These are phyloP conservation scores for Diplogelasinospora grovesii DNA, from an alignment of 495 filamentous ascomycete species.

Conservation along the genomic window DNA sequence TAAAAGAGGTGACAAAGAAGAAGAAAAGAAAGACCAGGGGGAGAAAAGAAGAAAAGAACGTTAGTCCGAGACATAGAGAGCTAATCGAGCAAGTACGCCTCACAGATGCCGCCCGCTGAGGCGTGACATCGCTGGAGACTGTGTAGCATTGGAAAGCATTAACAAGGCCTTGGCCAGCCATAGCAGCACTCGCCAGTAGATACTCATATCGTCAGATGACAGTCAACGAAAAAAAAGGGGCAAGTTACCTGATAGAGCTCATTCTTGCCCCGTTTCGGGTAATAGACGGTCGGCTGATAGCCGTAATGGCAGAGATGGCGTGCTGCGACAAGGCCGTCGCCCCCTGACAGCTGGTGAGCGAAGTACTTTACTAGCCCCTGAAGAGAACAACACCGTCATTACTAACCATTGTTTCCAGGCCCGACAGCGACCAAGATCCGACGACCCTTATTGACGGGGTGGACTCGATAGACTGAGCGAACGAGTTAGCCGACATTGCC, in stretches of 20 bases:
- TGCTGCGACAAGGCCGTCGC: constrained; percentile 91
- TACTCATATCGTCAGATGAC: background rate
- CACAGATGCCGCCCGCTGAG: too few species aligned
- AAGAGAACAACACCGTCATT: constrained; percentile 6
- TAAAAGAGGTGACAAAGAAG: too few species aligned
- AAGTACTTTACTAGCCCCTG: constrained; percentile 11
- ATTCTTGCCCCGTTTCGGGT: constrained; percentile 84
- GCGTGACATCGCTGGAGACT: too few species aligned
- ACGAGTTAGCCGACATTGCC: constrained; percentile 3
- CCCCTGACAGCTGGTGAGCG: constrained; percentile 48
- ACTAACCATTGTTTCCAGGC: constrained; percentile 86
- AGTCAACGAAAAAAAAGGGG: too few species aligned
- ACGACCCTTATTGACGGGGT: constrained; percentile 65
- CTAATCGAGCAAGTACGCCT: too few species aligned
- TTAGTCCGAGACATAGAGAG: too few species aligned
- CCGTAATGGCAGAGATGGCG: constrained; percentile 92
- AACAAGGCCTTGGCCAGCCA: background rate
- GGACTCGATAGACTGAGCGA: constrained; percentile 66
- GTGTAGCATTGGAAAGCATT: too few species aligned
- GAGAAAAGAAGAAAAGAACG: too few species aligned
- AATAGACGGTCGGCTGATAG: constrained; percentile 85
- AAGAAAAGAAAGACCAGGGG: too few species aligned
- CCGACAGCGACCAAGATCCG: constrained; percentile 84
- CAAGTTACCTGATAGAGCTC: constrained; percentile 71
- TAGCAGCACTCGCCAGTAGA: background rate